Conservation (phyloP, 2,329 filamentous ascomycete genomes). For the Diaporthe sp. region DNA sequence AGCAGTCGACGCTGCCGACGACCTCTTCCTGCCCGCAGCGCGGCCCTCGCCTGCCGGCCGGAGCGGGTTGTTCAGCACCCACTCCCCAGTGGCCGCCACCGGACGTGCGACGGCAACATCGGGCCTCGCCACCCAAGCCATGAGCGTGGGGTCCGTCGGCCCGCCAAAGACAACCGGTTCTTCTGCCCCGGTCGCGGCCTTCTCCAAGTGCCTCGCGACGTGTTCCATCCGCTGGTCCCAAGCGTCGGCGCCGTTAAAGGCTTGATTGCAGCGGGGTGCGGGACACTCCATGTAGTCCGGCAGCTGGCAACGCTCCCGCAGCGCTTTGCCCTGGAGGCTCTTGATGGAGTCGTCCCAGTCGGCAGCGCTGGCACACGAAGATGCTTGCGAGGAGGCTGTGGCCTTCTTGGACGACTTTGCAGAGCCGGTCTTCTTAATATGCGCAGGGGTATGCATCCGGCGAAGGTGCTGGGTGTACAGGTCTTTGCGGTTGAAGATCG, state of each 20-base stretch:
- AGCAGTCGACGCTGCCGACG: not conserved
- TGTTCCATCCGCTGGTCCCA: constrained; percentile 94
- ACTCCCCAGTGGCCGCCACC: constrained; percentile 45
- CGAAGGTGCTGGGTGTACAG: constrained; percentile 90
- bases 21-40: constrained; percentile 33
- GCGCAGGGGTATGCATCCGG: constrained; percentile 81
- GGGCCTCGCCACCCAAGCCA: constrained; percentile 55
- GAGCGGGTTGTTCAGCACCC: constrained; percentile 53
- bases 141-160: constrained; percentile 54
- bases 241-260: constrained; percentile 72
- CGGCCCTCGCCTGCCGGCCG: constrained; percentile 36
- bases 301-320: constrained; percentile 70
- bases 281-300: constrained; percentile 75
- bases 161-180: constrained; percentile 56
- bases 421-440: constrained; percentile 50
- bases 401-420: constrained; percentile 32
- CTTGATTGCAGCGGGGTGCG: constrained; percentile 68
- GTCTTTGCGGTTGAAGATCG: constrained; percentile 89
- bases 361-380: constrained; percentile 29
- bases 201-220: constrained; percentile 84
- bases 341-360: constrained; percentile 69
- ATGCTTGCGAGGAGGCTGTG: constrained; percentile 8
- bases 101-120: constrained; percentile 55
- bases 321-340: constrained; percentile 70
- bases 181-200: constrained; percentile 54